phyloP scores from a whole-genome alignment of 345 rosid genomes.

The Eucalyptus urophylla region DNA sequence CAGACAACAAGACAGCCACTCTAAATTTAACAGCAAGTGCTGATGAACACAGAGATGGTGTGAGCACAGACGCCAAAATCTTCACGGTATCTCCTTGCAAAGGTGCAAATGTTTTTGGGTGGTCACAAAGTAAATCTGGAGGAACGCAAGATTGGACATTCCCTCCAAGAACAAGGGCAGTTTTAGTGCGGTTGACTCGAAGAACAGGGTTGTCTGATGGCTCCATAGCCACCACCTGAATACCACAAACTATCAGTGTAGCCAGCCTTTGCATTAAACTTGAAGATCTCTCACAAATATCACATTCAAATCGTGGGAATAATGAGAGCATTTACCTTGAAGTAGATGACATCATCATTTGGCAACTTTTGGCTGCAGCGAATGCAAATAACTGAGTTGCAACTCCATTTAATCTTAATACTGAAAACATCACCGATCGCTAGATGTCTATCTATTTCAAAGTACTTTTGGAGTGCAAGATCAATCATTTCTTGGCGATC shows the following conservation, averaged over 20 bases:
- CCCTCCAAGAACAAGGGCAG: slow-evolving; percentile 95
- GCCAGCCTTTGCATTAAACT: neutral
- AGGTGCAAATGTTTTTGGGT: slow-evolving; percentile 36
- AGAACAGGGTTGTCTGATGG: slow-evolving; percentile 73
- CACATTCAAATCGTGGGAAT: neutral
- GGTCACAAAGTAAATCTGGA: slow-evolving; percentile 48
- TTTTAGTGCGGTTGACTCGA: slow-evolving; percentile 57
- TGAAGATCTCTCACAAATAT: neutral
- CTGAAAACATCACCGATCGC: slow-evolving; percentile 70
- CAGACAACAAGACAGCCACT: slow-evolving; percentile 77
- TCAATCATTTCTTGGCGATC: slow-evolving; percentile 85
- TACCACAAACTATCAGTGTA: slow-evolving; percentile 12
- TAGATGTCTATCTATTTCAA: slow-evolving; percentile 66
- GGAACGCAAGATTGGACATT: slow-evolving; percentile 69
- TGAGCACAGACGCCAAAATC: slow-evolving; percentile 64
- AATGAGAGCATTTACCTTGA: slow-evolving; percentile 42
- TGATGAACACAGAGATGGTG: slow-evolving; percentile 78
- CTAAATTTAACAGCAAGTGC: slow-evolving; percentile 73
- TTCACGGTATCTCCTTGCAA: slow-evolving; percentile 57
- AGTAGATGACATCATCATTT: slow-evolving; percentile 33
- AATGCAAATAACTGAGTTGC: slow-evolving; percentile 63
- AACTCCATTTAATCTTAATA: slow-evolving; percentile 51
- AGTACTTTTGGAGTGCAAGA: slow-evolving; percentile 62
- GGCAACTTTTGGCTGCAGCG: slow-evolving; percentile 47
- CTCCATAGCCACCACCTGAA: slow-evolving; percentile 85